Evolutionary conservation across 495 filamentous ascomycete genomes (phyloP), one percentile per base, ranked within the genome.

Genomic region (Niebla homalea): DNA sequence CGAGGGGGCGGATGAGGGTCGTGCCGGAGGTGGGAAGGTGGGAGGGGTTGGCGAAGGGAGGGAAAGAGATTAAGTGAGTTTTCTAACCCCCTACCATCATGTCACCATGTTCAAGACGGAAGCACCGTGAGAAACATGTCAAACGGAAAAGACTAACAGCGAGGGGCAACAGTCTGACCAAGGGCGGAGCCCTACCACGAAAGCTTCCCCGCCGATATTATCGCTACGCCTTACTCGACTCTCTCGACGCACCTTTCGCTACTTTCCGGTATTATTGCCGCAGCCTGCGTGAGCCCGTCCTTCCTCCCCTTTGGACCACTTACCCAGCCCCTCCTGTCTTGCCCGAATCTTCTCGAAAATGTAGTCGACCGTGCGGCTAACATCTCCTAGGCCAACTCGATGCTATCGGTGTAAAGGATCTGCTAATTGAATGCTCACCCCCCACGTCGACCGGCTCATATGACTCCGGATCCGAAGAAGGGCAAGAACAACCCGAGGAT

Each of bases 181-280:
- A 62, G 23, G 67, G 57, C 16, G 69, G 68, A 14, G 21, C 40
- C 18, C 42, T 66, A 5, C 39, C 53, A 11, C 36, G 46, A 23
- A 50, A 60, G 7, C 50, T 67, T 35, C 66, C 64, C 4, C 60
- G 60, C 35, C 62, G 65, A 14, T 66, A 60, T 54, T 72, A 72
- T 56, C 64, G 60, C 15, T 71, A 67, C 46, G 59, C 63, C 1
- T 61, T 72, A 21, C 55, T 70, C 22, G 68, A 71, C 51, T 65
- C 69, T 19, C 51, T 66, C 4, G 69, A 72, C 50, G 47, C 52
- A 44, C 69, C 69, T 11, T 71, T 64, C 41, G 66, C 57, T 8
- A 65, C 58, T 12, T 66, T 70, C 49, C 57, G 63, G 20, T 68
- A 62, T 53, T 62, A 60, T 46, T 68, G 63, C 43, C 61, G 58